These are phyloP conservation scores for Camelina neglecta DNA, from an alignment of 345 rosid genomes.

Conservation along the genomic window DNA sequence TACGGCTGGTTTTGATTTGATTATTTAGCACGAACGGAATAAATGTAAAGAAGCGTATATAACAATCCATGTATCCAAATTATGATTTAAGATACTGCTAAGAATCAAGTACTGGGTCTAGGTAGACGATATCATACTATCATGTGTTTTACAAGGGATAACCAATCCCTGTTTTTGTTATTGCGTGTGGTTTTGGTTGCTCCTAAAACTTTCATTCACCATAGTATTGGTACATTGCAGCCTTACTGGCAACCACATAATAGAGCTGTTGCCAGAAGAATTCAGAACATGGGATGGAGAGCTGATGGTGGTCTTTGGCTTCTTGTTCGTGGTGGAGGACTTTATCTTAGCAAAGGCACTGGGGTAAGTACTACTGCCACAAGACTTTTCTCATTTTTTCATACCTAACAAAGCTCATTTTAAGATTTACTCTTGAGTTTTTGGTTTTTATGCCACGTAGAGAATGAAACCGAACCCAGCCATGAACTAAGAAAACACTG, in stretches of 20 bases:
- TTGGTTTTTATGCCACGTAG: background rate
- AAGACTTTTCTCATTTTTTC: conserved; percentile 10
- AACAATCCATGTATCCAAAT: too few relatives aligned
- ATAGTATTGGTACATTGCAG: conserved; percentile 46
- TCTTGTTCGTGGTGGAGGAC: conserved; percentile 98
- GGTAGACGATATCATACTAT: too few relatives aligned
- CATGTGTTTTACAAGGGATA: background rate
- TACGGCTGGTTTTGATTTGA: conserved; percentile 14
- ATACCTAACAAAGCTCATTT: background rate
- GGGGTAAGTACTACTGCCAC: conserved; percentile 59
- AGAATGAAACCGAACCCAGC: background rate
- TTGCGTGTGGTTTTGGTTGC: conserved; percentile 26
- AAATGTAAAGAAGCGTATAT: background rate
- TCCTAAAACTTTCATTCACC: conserved; percentile 10
- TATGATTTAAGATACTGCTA: background rate
- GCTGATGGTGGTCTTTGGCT: conserved; percentile 99
- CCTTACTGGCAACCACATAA: conserved; percentile 98
- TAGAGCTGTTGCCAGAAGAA: conserved; percentile 95
- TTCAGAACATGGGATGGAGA: conserved; percentile 99
- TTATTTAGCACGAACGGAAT: background rate
- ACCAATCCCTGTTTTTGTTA: background rate
- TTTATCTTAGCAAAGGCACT: conserved; percentile 93
- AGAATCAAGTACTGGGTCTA: conserved; percentile 8
- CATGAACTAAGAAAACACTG: background rate
- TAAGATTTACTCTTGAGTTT: background rate